Conservation (phyloP, 495 filamentous ascomycete genomes). For the Lepraria neglecta region DNA sequence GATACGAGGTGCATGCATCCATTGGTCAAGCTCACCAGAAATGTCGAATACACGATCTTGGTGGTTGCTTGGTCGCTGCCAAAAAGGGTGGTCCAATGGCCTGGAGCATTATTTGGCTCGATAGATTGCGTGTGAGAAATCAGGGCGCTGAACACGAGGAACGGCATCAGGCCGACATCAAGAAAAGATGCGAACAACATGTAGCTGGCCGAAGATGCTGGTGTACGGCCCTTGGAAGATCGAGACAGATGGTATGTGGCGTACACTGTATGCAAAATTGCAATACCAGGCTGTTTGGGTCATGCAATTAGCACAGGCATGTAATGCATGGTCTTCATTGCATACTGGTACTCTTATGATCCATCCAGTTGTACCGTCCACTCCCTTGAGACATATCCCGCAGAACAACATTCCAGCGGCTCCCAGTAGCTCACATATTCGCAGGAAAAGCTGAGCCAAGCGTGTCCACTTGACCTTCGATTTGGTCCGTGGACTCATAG, state of each 20-base stretch:
- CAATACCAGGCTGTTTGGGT: slow-evolving; percentile 57
- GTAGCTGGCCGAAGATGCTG: slow-evolving; percentile 75
- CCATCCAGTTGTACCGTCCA: slow-evolving; percentile 58
- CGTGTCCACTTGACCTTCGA: slow-evolving; percentile 58
- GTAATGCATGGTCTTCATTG: slow-evolving; percentile 11
- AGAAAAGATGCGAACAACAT: slow-evolving; percentile 70
- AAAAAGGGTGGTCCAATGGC: slow-evolving; percentile 61
- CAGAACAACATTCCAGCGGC: slow-evolving; percentile 65
- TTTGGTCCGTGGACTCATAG: slow-evolving; percentile 68
- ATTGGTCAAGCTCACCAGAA: slow-evolving; percentile 54
- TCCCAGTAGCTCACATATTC: slow-evolving; percentile 57
- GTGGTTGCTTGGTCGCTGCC: slow-evolving; percentile 40
- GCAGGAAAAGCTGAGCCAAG: slow-evolving; percentile 57
- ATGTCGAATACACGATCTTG: slow-evolving; percentile 55
- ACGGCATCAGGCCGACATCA: slow-evolving; percentile 66
- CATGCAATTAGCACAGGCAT: slow-evolving; percentile 10
- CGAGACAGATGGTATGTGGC: slow-evolving; percentile 69
- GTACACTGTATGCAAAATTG: slow-evolving; percentile 64
- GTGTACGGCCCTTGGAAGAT: slow-evolving; percentile 58
- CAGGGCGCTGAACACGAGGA: slow-evolving; percentile 67
- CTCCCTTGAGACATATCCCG: slow-evolving; percentile 64
- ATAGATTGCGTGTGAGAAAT: slow-evolving; percentile 47
- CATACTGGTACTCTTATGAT: slow-evolving; percentile 72
- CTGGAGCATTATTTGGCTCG: slow-evolving; percentile 37
- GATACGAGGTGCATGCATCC: slow-evolving; percentile 65